Conservation (phyloP, 164 flowering plant genomes). For the Stephania cephalantha region DNA sequence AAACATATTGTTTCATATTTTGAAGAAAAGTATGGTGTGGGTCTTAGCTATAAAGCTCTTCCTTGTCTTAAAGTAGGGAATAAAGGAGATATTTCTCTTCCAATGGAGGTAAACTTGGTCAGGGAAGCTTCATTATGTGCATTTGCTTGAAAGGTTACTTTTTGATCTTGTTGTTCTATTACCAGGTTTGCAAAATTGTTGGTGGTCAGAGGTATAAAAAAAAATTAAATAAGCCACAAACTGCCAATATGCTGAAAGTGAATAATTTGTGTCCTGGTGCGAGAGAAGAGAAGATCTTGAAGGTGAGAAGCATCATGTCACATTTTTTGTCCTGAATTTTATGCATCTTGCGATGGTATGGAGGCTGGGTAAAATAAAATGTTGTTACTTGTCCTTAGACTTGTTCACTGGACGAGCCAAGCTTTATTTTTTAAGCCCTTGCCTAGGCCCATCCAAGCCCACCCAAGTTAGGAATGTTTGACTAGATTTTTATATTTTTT, state of each 20-base stretch:
- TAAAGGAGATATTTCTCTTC: constrained; percentile 76
- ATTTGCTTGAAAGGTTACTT: not conserved
- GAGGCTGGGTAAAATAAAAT: too few species aligned
- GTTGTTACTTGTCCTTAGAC: too few species aligned
- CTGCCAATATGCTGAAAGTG: not conserved
- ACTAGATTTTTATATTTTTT: too few species aligned
- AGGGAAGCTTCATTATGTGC: not conserved
- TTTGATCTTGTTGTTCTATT: not conserved
- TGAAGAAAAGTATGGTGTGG: constrained; percentile 69
- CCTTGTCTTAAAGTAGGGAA: constrained; percentile 96
- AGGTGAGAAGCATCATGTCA: not conserved
- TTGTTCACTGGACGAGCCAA: too few species aligned
- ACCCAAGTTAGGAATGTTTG: too few species aligned
- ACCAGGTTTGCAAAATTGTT: constrained; percentile 5
- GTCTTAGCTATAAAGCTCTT: constrained; percentile 64
- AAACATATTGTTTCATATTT: constrained; percentile 87
- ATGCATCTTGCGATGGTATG: too few species aligned
- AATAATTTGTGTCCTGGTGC: not conserved
- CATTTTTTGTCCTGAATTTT: not conserved
- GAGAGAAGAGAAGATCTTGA: not conserved
- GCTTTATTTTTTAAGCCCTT: too few species aligned
- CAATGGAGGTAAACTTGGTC: constrained; percentile 70
- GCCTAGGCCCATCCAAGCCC: too few species aligned
- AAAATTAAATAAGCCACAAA: not conserved
- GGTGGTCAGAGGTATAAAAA: constrained; percentile 2